Evolutionary conservation across 176 grass and related monocot genomes (phyloP).

Genomic region (Triticum dicoccoides): DNA sequence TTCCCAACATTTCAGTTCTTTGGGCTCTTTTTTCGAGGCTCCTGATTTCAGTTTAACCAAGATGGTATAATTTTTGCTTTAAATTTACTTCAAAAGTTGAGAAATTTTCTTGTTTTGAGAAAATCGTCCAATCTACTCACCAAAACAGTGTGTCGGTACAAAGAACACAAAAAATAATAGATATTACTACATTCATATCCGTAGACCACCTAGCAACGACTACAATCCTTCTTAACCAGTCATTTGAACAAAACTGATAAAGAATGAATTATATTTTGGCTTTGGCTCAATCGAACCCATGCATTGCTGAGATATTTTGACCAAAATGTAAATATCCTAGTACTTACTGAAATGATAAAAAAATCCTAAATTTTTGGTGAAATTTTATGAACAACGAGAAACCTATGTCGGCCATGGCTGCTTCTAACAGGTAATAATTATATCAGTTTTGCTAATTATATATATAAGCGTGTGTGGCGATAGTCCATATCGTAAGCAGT

Average conservation of each 20-base stretch:
- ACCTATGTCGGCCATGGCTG: background rate
- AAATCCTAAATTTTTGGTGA: background rate
- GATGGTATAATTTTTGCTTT: too few relatives aligned
- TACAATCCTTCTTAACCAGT: too few relatives aligned
- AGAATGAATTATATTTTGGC: background rate
- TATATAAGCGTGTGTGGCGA: background rate
- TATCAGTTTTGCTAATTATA: background rate
- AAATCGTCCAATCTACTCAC: too few relatives aligned
- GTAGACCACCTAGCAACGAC: too few relatives aligned
- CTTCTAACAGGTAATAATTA: background rate
- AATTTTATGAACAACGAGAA: background rate
- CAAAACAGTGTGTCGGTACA: too few relatives aligned
- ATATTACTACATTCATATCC: too few relatives aligned
- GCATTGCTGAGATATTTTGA: background rate
- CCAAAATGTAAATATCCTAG: background rate
- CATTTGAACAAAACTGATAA: background rate
- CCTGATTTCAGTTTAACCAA: too few relatives aligned
- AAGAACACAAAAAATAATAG: too few relatives aligned
- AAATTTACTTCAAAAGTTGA: too few relatives aligned
- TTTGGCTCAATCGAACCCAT: background rate
- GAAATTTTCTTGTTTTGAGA: too few relatives aligned
- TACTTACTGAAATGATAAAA: background rate
- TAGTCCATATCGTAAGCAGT: background rate
- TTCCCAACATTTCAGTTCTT: background rate
- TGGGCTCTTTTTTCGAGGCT: too few relatives aligned